Evolutionary conservation across 495 filamentous ascomycete species (phyloP), one percentile per base, ranked within the genome.

Genomic region (Xylaria intraflava): DNA sequence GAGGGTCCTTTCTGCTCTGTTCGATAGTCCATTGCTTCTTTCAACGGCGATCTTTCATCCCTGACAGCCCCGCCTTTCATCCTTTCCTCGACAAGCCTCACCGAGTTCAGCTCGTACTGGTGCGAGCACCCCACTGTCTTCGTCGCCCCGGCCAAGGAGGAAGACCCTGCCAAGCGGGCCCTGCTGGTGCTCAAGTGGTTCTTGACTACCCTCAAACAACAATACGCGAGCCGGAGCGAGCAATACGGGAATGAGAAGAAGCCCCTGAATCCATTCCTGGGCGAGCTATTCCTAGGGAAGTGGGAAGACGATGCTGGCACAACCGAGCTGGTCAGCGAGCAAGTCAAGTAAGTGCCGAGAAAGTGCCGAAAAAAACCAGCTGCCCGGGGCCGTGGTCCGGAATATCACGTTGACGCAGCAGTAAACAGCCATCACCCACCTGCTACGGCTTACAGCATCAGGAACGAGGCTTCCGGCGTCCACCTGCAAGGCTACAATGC

Each of bases 101-200:
- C 86, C 58, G 93, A 98, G 68, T 98, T 92, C 76, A 91, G 87
- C 53, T 88, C 90, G 43, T 97, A 96, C 77, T 98, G 93, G 94
- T 84, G 86, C 36, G 92, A 97, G 70, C 92, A 96, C 64, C 93
- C 93, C 2, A 76, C 80, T 54, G 71, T 94, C 49, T 93, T 98
- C 64, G 83, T 89, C 29, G 92, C 93, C 6, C 89, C 92, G 1
- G 86, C 89, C 19, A 77, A 78, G 43, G 93, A 96, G 69, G 49
- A 79, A 17, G 86, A 96, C 62, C 82, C 91, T 1, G 81, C 83
- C 54, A 94, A 91, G 76, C 82, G 93, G 49, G 85, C 90, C 7
- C 70, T 96, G 53, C 74, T 90, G 8, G 94, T 98, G 17, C 74
- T 97, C 49, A 96, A 93, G 68, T 98, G 93, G 93, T 98, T 98